These are phyloP conservation scores for Apiotrichum siamense DNA, from an alignment of 1,284 basidiomycete genomes.

Conservation along the genomic window DNA sequence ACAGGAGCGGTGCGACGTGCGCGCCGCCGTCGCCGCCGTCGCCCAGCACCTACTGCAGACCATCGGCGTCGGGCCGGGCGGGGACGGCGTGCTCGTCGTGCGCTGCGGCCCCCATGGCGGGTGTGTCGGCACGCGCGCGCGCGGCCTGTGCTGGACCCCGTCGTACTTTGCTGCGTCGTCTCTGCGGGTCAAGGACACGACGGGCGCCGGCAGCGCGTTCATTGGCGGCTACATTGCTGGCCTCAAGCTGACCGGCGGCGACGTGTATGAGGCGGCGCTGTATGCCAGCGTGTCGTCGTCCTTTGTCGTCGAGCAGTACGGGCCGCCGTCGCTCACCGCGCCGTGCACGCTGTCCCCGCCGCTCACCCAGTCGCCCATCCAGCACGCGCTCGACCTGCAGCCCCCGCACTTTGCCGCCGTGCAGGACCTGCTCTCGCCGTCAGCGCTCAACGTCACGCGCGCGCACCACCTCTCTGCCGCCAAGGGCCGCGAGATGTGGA, in stretches of 20 bases:
- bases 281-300: slow-evolving; percentile 40
- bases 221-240: slow-evolving; percentile 42
- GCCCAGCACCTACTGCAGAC: slow-evolving; percentile 23
- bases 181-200: slow-evolving; percentile 32
- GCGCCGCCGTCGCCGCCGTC: slow-evolving; percentile 20
- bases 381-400: neutral
- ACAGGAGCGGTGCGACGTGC: slow-evolving; percentile 8
- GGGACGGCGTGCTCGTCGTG: slow-evolving; percentile 33
- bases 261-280: slow-evolving; percentile 34
- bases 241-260: slow-evolving; percentile 22
- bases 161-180: slow-evolving; percentile 25
- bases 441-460: neutral
- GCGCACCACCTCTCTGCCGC: neutral
- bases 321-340: slow-evolving; percentile 22
- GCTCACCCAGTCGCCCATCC: slow-evolving; percentile 1
- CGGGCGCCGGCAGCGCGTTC: slow-evolving; percentile 42
- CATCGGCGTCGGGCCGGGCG: slow-evolving; percentile 26
- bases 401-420: neutral
- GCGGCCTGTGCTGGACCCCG: slow-evolving; percentile 34
- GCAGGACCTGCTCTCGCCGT: no score
- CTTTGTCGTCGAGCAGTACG: slow-evolving; percentile 40
- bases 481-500: slow-evolving; percentile 26
- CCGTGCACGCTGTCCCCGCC: neutral
- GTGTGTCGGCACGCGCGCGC: slow-evolving; percentile 30
- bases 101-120: slow-evolving; percentile 37